Conservation (phyloP, 257 asterid species). For the Mitragyna speciosa region DNA sequence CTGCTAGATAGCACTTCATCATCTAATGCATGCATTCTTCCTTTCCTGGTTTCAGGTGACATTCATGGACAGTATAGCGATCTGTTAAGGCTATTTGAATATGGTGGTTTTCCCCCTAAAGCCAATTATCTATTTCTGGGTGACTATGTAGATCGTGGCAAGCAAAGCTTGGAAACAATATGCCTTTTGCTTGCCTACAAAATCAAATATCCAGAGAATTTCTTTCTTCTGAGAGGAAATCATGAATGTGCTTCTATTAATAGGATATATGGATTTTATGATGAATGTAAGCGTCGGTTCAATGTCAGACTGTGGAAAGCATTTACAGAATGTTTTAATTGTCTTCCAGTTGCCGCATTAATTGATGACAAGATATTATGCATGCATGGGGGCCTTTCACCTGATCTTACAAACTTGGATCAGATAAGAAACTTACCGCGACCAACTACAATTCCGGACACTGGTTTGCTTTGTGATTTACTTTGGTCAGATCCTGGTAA, state of each 20-base stretch:
- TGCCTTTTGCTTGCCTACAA: constrained; percentile 42
- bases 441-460: constrained; percentile 40
- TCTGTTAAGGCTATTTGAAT: constrained; percentile 39
- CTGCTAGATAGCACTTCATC: not conserved
- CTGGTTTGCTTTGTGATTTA: constrained; percentile 45
- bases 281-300: constrained; percentile 43
- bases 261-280: constrained; percentile 42
- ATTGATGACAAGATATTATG: constrained; percentile 41
- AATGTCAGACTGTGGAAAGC: constrained; percentile 41
- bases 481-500: constrained; percentile 48
- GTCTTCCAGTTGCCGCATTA: constrained; percentile 46
- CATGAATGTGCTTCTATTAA: constrained; percentile 44
- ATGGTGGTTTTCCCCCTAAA: constrained; percentile 44
- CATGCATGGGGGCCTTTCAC: constrained; percentile 49
- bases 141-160: constrained; percentile 46
- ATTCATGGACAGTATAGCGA: constrained; percentile 46
- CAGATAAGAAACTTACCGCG: constrained; percentile 42
- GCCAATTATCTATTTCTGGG: constrained; percentile 42
- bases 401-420: constrained; percentile 38
- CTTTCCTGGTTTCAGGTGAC: constrained; percentile 34
- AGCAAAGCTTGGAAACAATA: constrained; percentile 44
- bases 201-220: constrained; percentile 39
- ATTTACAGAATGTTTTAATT: constrained; percentile 42
- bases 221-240: constrained; percentile 42
- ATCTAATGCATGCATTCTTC: not conserved